phyloP scores from a whole-genome alignment of 1,284 basidiomycete genomes.

The Apiotrichum gamsii region DNA sequence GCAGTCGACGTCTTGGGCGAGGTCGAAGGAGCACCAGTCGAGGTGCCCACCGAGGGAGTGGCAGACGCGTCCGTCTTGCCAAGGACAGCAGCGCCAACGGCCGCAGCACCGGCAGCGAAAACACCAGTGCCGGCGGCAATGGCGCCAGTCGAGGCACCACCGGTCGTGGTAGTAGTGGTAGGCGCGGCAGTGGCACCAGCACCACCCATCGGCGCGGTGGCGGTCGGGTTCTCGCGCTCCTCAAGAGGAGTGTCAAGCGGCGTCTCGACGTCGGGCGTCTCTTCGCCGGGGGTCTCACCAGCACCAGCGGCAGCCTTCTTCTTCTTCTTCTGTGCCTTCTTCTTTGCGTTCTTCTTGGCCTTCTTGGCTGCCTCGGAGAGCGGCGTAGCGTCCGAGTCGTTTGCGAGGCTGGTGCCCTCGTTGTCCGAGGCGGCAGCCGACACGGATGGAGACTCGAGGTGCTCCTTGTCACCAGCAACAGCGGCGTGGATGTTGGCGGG shows the following conservation, averaged over 20 bases:
- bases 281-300: not conserved
- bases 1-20: no score
- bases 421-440: conserved; percentile 14
- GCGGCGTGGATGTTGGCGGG: conserved; percentile 16
- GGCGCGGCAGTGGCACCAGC: conserved; percentile 5
- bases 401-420: not conserved
- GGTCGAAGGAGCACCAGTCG: not conserved
- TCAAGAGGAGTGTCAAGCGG: not conserved
- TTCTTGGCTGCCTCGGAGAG: not conserved
- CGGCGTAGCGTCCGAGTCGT: not conserved
- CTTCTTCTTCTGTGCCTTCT: no score
- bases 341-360: conserved; percentile 5
- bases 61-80: not conserved
- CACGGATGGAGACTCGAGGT: not conserved
- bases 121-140: not conserved
- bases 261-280: conserved; percentile 24
- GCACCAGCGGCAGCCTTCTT: no score
- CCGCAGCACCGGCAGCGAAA: not conserved
- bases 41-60: not conserved
- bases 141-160: not conserved
- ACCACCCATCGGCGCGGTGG: not conserved
- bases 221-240: conserved; percentile 9
- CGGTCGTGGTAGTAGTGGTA: not conserved
- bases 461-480: not conserved
- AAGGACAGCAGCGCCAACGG: not conserved